Evolutionary conservation across 495 filamentous ascomycete species (phyloP).

Genomic region (Hypomontagnella monticulosa): DNA sequence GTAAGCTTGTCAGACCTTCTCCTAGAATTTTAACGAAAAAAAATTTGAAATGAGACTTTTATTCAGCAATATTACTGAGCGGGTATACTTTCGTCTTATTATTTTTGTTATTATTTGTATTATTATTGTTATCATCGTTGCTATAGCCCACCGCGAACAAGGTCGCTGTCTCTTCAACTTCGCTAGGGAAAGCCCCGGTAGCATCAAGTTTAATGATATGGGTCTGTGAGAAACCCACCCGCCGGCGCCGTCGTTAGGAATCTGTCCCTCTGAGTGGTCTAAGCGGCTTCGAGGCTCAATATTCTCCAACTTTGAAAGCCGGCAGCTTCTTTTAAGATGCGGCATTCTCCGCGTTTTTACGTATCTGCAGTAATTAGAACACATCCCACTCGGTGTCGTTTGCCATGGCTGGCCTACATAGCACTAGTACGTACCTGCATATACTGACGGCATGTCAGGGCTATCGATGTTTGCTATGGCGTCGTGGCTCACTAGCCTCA

Average conservation of each 20-base stretch:
- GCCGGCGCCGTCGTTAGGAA: conserved; percentile 24
- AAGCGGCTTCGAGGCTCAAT: conserved; percentile 2
- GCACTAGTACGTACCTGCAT: not conserved
- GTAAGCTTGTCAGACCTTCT: conserved; percentile 37
- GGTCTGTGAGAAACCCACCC: conserved; percentile 37
- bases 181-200: conserved; percentile 30
- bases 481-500: conserved; percentile 15
- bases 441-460: conserved; percentile 25
- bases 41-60: conserved; percentile 6
- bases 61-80: conserved; percentile 3
- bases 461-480: conserved; percentile 33
- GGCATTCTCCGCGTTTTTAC: conserved; percentile 25
- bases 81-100: conserved; percentile 24
- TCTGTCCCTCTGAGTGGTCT: conserved; percentile 18
- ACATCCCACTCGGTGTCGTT: not conserved
- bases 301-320: not conserved
- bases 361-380: conserved; percentile 21
- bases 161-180: conserved; percentile 20
- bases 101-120: conserved; percentile 7
- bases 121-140: conserved; percentile 1
- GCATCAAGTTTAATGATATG: conserved; percentile 31
- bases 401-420: no score
- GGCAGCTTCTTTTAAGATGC: not conserved
- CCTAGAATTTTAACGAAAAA: conserved; percentile 1
- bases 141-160: conserved; percentile 11